Percentiles rank a stretch among this genome's conserved stretches.
These are phyloP conservation scores for Camellia japonica DNA, from an alignment of 148 eudicot genomes.

Conservation along the genomic window DNA sequence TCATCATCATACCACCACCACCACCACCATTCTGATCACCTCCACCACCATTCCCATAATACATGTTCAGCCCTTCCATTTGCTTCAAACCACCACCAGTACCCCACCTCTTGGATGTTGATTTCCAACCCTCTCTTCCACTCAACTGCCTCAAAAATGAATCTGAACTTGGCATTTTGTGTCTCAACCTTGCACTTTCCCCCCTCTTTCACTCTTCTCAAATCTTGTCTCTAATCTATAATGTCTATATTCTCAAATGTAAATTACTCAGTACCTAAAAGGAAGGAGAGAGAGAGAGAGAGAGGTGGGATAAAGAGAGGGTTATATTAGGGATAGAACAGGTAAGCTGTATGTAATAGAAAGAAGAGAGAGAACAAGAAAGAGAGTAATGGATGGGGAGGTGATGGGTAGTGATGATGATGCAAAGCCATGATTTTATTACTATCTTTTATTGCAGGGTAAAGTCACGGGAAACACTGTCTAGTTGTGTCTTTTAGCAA, in stretches of 20 bases:
- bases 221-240: too few species aligned
- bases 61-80: slow-evolving; percentile 50
- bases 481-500: slow-evolving; percentile 25
- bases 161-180: slow-evolving; percentile 54
- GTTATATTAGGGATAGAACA: not conserved
- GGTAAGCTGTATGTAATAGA: not conserved
- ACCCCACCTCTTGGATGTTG: slow-evolving; percentile 65
- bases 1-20: slow-evolving; percentile 24
- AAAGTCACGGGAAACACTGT: slow-evolving; percentile 33
- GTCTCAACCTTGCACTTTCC: not conserved
- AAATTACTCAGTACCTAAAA: not conserved
- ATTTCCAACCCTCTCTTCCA: slow-evolving; percentile 45
- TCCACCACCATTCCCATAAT: not conserved
- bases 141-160: slow-evolving; percentile 79
- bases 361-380: slow-evolving; percentile 1
- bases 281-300: slow-evolving; percentile 10
- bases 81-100: slow-evolving; percentile 40
- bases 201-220: not conserved
- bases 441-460: not conserved
- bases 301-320: too few species aligned
- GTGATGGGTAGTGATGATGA: slow-evolving; percentile 2
- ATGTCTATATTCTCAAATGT: not conserved
- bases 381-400: not conserved
- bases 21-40: slow-evolving; percentile 7
- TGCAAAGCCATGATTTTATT: slow-evolving; percentile 14